Evolutionary conservation across 352 stramenopile genomes (phyloP).

Genomic region (Pythium oligandrum): DNA sequence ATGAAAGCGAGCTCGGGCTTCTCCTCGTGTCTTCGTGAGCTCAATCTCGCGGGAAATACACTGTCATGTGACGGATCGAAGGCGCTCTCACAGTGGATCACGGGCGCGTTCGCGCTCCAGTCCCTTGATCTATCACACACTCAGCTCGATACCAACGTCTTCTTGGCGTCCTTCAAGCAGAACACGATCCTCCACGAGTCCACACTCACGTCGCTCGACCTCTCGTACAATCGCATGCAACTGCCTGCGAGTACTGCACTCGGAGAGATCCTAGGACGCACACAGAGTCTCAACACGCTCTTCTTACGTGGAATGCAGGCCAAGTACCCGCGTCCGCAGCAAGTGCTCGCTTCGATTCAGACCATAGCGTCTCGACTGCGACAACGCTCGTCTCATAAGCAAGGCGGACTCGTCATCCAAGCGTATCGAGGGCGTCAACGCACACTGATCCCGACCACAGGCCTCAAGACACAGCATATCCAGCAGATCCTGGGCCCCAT

Average conservation of each 20-base stretch:
- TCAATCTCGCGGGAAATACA: conserved; percentile 63
- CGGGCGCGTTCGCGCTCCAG: conserved; percentile 43
- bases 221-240: conserved; percentile 69
- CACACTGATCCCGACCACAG: too few species aligned
- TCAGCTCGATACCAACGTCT: conserved; percentile 43
- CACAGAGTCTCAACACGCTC: conserved; percentile 51
- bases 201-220: conserved; percentile 45
- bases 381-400: too few species aligned
- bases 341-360: too few species aligned
- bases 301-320: conserved; percentile 58
- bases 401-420: too few species aligned
- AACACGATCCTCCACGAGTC: conserved; percentile 68
- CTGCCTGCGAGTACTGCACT: conserved; percentile 43
- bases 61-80: conserved; percentile 41
- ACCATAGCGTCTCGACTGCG: too few species aligned
- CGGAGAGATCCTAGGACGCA: conserved; percentile 58
- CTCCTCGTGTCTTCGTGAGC: conserved; percentile 35
- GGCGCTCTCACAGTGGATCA: conserved; percentile 49
- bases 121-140: conserved; percentile 60
- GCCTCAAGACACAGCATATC: conserved; percentile 14
- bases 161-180: conserved; percentile 50
- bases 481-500: conserved; percentile 54
- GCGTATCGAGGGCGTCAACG: too few species aligned
- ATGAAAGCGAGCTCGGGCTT: conserved; percentile 48
- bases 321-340: conserved; percentile 7